These are phyloP conservation scores for Tanozyma kutaoensis DNA, from an alignment of 805 yeast species.

Conservation along the genomic window DNA sequence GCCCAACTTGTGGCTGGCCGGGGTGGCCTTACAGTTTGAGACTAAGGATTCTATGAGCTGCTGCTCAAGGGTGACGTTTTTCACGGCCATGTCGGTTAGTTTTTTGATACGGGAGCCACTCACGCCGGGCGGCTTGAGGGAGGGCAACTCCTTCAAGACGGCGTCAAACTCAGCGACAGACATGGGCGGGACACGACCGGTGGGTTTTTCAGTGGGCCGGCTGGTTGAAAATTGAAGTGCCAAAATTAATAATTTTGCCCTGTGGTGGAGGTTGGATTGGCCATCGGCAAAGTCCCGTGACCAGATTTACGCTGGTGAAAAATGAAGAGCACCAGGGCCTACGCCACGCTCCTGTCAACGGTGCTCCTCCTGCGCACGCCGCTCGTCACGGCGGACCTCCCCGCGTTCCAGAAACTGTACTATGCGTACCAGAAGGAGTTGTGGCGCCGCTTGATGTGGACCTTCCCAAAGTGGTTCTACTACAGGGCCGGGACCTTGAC, in stretches of 20 bases:
- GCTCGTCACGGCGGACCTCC: slow-evolving; percentile 64
- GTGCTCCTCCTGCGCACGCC: slow-evolving; percentile 73
- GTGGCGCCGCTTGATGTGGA: slow-evolving; percentile 90
- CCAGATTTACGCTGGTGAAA: no score
- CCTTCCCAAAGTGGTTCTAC: slow-evolving; percentile 89
- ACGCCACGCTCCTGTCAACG: slow-evolving; percentile 19
- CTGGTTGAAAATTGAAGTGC: no score
- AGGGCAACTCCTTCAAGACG: slow-evolving; percentile 34
- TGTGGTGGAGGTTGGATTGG: no score
- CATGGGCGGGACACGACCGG: no score
- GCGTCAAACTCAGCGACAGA: slow-evolving; percentile 33
- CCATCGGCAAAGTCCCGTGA: no score
- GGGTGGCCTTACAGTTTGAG: slow-evolving; percentile 58
- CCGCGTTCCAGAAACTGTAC: slow-evolving; percentile 61
- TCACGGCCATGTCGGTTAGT: slow-evolving; percentile 65
- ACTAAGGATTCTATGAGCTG: slow-evolving; percentile 44
- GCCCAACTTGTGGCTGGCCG: slow-evolving; percentile 79
- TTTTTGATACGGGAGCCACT: slow-evolving; percentile 91
- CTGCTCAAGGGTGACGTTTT: slow-evolving; percentile 47
- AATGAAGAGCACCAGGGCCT: no score
- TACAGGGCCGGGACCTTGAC: slow-evolving; percentile 83
- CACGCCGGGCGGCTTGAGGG: slow-evolving; percentile 77
- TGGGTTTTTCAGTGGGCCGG: no score
- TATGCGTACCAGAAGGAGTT: slow-evolving; percentile 76
- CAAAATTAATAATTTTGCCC: no score